Evolutionary conservation across 1,284 basidiomycete species (phyloP).

Genomic region (Leucoagaricus sp.): DNA sequence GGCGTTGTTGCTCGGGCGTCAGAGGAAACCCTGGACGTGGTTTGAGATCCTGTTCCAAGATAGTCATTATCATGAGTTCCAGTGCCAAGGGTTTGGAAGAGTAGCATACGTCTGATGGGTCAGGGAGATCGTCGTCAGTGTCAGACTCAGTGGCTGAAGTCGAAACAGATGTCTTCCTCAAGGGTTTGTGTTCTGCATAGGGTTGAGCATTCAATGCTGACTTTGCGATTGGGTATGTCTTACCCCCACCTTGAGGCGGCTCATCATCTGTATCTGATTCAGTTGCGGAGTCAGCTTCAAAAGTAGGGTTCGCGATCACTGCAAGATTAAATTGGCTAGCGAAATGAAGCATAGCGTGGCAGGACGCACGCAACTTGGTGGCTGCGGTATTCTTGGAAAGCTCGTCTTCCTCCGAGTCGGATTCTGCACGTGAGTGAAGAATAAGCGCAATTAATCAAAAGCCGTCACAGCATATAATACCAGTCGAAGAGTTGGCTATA

Average conservation of each 20-base stretch:
- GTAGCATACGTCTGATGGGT: conserved; percentile 35
- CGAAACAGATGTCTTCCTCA: neutral
- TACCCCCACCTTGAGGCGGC: conserved; percentile 3
- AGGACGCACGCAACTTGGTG: conserved; percentile 4
- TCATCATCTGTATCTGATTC: conserved; percentile 40
- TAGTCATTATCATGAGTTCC: conserved; percentile 6
- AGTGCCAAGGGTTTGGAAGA: conserved; percentile 4
- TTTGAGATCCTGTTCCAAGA: conserved; percentile 31
- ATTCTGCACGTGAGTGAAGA: conserved; percentile 5
- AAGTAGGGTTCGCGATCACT: neutral
- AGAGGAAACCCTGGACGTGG: conserved; percentile 59
- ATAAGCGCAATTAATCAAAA: neutral
- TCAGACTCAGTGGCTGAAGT: conserved; percentile 24
- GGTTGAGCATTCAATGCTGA: neutral
- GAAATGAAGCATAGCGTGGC: neutral
- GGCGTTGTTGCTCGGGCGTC: conserved; percentile 39
- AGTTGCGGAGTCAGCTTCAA: conserved; percentile 35
- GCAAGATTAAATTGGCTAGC: neutral
- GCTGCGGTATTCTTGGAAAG: conserved; percentile 9
- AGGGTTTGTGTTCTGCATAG: conserved; percentile 1
- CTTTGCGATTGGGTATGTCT: neutral
- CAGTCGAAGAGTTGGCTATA: conserved; percentile 9
- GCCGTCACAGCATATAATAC: neutral
- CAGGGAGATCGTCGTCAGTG: conserved; percentile 14
- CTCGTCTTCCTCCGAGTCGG: conserved; percentile 20